Base-by-base conservation (phyloP, 805 yeast species). In the Candida odintsovae region DNA sequence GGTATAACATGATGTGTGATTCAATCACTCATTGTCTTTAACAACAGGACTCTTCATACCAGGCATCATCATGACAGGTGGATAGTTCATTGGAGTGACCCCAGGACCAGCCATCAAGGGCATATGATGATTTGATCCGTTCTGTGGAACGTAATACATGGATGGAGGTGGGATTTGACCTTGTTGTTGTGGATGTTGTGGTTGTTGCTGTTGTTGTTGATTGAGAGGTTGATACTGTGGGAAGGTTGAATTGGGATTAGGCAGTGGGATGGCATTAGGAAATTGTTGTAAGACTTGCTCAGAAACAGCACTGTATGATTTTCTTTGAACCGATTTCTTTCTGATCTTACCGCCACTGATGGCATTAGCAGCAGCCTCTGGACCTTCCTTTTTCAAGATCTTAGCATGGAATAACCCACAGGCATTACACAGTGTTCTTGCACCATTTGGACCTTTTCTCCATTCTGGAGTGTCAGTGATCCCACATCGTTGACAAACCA, bases 331-430 rank as follows among this genome's bases (percentile, higher is more conserved):
- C 3, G 49, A 13, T 29, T 42, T 47, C 28, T 49, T 52, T 3
- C 28, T 28, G 2, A 45, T 37, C 16, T 49, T 45, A 9, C 45
- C 43, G 6, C 48, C 50, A 23, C 47, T 52, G 16, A 58, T 50
- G 6, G 59, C 61, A 29, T 48, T 43, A 2, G 60, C 58, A 16
- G 63, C 63, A 11, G 63, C 63, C 35, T 50, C 56, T 3, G 62
- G 57, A 1, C 63, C 63, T n/a, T 57, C 61, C 19, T 53, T 71
- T 57, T 82, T 83, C 43, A 76, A 70, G 26, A 84, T 66, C 58
- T 86, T 86, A 39, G 86, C 83, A 61, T 80, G 86, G 59, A 75
- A 83, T 37, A 86, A 65, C 0, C 95, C 95, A 62, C 95, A 86
- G 1, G 94, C 94, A 61, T 86, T 87, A 65, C 95, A 86, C 6